Conservation (phyloP, 768 basidiomycete species). For the Infundibulicybe gibba region DNA sequence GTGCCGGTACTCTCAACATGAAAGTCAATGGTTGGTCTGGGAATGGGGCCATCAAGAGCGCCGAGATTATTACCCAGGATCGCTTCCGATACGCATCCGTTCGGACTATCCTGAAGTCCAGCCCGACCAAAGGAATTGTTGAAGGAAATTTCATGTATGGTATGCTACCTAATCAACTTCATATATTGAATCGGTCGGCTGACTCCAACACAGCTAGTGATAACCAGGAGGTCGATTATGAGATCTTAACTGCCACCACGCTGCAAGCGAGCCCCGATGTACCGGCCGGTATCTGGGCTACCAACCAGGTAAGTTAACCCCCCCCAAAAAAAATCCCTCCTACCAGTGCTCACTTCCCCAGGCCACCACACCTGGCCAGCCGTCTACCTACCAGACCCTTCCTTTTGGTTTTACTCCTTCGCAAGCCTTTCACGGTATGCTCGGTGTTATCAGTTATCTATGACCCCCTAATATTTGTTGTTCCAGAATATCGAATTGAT, state of each 20-base stretch:
- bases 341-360: slow-evolving; percentile 2
- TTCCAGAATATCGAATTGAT: slow-evolving; percentile 30
- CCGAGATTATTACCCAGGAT: slow-evolving; percentile 25
- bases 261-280: slow-evolving; percentile 17
- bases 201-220: slow-evolving; percentile 18
- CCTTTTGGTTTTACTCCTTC: slow-evolving; percentile 29
- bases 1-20: slow-evolving; percentile 25
- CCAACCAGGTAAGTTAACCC: slow-evolving; percentile 22
- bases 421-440: slow-evolving; percentile 28
- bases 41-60: slow-evolving; percentile 20
- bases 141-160: slow-evolving; percentile 35
- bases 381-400: slow-evolving; percentile 15
- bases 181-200: neutral
- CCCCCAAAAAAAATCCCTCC: neutral
- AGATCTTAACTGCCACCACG: slow-evolving; percentile 30
- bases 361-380: slow-evolving; percentile 14
- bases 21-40: slow-evolving; percentile 28
- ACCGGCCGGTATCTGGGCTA: slow-evolving; percentile 32
- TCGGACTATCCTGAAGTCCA: slow-evolving; percentile 29
- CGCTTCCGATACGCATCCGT: slow-evolving; percentile 30
- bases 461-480: neutral
- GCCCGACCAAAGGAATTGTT: slow-evolving; percentile 25
- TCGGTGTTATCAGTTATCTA: neutral
- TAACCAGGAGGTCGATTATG: slow-evolving; percentile 29
- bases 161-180: slow-evolving; percentile 7